These are phyloP conservation scores for Leccinum obscurum DNA, from an alignment of 768 basidiomycete genomes.

Conservation along the genomic window DNA sequence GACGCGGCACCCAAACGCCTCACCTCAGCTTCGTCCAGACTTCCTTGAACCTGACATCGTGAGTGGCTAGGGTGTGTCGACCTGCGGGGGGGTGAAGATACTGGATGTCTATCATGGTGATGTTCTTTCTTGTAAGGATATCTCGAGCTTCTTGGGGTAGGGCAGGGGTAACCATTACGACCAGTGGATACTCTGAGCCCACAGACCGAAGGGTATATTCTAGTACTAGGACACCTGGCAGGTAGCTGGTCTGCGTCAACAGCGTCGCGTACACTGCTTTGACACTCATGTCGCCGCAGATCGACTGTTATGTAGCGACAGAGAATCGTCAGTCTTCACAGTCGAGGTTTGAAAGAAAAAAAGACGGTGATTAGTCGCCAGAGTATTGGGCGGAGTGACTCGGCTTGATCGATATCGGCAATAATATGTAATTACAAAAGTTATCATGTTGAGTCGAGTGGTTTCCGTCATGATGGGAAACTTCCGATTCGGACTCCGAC, in stretches of 20 bases:
- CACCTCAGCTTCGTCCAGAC: slow-evolving; percentile 66
- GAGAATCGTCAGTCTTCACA: not conserved
- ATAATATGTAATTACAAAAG: not conserved
- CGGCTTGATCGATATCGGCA: not conserved
- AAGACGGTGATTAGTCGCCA: not conserved
- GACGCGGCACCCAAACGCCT: slow-evolving; percentile 11
- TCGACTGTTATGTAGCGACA: not conserved
- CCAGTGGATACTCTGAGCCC: slow-evolving; percentile 65
- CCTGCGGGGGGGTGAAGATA: slow-evolving; percentile 53
- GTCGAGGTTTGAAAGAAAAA: not conserved
- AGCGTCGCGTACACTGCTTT: slow-evolving; percentile 73
- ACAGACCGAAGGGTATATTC: slow-evolving; percentile 52
- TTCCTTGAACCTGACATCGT: slow-evolving; percentile 54
- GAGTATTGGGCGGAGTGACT: not conserved
- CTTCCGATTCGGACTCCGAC: too few relatives aligned
- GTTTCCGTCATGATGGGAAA: too few relatives aligned
- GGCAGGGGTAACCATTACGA: slow-evolving; percentile 71
- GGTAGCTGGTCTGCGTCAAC: slow-evolving; percentile 64
- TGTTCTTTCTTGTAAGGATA: slow-evolving; percentile 52
- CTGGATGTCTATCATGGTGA: slow-evolving; percentile 60
- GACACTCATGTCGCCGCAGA: slow-evolving; percentile 30
- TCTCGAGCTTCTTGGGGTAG: slow-evolving; percentile 51
- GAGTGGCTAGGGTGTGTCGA: slow-evolving; percentile 29
- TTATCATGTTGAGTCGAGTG: not conserved
- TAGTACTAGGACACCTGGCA: slow-evolving; percentile 57